phyloP scores from a whole-genome alignment of 2,329 filamentous ascomycete species.

The Ampelomyces quisqualis region DNA sequence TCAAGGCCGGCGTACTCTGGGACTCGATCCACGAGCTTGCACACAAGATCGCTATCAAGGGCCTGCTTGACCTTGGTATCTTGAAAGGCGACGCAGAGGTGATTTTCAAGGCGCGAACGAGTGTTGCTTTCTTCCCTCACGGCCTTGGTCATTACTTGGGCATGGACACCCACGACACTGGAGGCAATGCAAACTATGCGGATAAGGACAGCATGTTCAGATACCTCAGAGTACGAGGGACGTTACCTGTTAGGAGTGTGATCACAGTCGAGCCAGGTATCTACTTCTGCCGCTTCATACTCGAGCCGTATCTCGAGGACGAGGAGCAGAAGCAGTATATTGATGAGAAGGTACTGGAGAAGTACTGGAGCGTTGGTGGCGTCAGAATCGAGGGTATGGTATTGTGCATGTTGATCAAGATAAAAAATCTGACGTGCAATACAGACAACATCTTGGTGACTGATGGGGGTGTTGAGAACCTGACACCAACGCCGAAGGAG shows the following conservation, averaged over 20 bases:
- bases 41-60: conserved; percentile 78
- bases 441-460: conserved; percentile 80
- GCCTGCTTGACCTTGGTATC: conserved; percentile 73
- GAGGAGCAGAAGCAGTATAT: conserved; percentile 64
- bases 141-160: conserved; percentile 55
- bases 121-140: conserved; percentile 54
- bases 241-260: conserved; percentile 74
- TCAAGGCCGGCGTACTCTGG: conserved; percentile 75
- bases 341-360: conserved; percentile 63
- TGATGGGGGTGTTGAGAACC: conserved; percentile 74
- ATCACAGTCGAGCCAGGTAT: conserved; percentile 93
- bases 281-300: conserved; percentile 73
- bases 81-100: conserved; percentile 59
- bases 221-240: conserved; percentile 78
- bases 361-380: conserved; percentile 78
- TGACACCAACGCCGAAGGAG: conserved; percentile 78
- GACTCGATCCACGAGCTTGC: conserved; percentile 79
- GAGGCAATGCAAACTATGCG: conserved; percentile 52
- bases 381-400: conserved; percentile 73
- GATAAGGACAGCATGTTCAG: conserved; percentile 83
- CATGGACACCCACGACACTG: conserved; percentile 55
- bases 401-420: conserved; percentile 8
- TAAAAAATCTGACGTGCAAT: no score
- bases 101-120: conserved; percentile 49
- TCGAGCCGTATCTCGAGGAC: conserved; percentile 67